These are phyloP conservation scores for Pelargonium australe DNA, from an alignment of 441 rosid genomes.

Conservation along the genomic window DNA sequence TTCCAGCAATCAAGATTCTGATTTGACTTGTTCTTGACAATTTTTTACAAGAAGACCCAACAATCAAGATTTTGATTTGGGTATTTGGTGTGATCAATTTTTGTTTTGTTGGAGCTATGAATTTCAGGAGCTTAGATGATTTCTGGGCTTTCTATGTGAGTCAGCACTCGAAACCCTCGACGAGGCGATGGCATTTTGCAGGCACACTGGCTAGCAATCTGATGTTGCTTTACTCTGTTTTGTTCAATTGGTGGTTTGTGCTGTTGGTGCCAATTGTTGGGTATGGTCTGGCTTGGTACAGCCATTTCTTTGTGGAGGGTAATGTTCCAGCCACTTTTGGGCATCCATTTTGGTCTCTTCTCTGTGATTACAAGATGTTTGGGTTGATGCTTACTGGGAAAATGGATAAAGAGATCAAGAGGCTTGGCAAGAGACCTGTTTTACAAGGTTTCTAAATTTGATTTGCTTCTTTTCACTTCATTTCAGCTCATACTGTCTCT, in stretches of 20 bases:
- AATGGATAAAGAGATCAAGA: constrained; percentile 92
- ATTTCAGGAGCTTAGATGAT: constrained; percentile 88
- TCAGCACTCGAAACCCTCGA: constrained; percentile 82
- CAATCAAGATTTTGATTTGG: constrained; percentile 3
- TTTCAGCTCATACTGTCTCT: too few relatives aligned
- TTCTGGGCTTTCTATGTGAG: constrained; percentile 85
- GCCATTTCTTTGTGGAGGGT: constrained; percentile 92
- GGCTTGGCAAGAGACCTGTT: constrained; percentile 90
- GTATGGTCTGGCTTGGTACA: constrained; percentile 85
- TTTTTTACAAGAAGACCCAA: neutral
- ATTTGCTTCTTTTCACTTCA: neutral
- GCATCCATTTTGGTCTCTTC: constrained; percentile 85
- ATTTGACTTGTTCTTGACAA: too few relatives aligned
- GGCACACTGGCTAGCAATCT: constrained; percentile 55
- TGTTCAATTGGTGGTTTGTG: constrained; percentile 56
- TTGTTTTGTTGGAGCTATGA: constrained; percentile 37
- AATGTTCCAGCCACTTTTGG: constrained; percentile 77
- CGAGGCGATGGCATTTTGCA: constrained; percentile 83
- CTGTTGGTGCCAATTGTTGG: constrained; percentile 65
- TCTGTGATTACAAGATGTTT: constrained; percentile 91
- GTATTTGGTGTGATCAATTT: constrained; percentile 4
- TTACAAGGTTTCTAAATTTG: constrained; percentile 39
- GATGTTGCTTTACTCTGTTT: constrained; percentile 44
- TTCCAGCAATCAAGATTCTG: too few relatives aligned
- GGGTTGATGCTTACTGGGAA: constrained; percentile 83